These are phyloP conservation scores for Asterophora parasitica DNA, from an alignment of 768 basidiomycete genomes.

Conservation along the genomic window DNA sequence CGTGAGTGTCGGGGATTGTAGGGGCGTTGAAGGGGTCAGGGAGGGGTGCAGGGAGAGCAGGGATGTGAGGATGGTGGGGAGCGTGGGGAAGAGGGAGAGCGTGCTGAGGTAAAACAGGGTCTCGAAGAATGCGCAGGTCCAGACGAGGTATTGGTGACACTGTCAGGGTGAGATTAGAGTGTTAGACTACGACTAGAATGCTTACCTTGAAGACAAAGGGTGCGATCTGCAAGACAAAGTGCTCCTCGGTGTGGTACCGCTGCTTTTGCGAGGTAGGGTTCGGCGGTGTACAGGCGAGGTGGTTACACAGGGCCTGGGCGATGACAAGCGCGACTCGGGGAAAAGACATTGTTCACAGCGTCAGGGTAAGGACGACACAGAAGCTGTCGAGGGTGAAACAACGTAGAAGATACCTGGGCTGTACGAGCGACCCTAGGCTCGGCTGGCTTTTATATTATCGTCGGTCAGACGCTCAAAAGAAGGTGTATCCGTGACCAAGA, in stretches of 20 bases:
- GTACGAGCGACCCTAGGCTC: background rate
- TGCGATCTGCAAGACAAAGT: constrained; percentile 41
- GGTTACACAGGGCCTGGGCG: constrained; percentile 38
- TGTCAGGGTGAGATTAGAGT: background rate
- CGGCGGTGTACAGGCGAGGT: constrained; percentile 43
- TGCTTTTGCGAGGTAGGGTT: constrained; percentile 41
- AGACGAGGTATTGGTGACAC: constrained; percentile 18
- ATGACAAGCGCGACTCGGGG: constrained; percentile 35
- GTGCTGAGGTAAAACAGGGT: constrained; percentile 15
- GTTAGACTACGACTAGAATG: background rate
- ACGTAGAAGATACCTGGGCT: too few relatives aligned
- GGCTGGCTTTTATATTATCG: constrained; percentile 5
- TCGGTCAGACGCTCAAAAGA: constrained; percentile 9
- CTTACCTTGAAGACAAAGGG: constrained; percentile 41
- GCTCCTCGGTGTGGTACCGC: constrained; percentile 42
- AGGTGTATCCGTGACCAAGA: too few relatives aligned
- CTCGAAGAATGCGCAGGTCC: constrained; percentile 20
- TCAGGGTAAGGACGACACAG: too few relatives aligned
- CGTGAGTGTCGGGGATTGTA: too few relatives aligned
- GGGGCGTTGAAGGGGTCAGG: too few relatives aligned
- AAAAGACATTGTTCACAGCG: constrained; percentile 34
- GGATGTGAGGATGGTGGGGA: constrained; percentile 30
- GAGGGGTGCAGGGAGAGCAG: too few relatives aligned
- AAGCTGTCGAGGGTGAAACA: too few relatives aligned
- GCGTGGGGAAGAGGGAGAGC: constrained; percentile 15